Percentiles rank a stretch among this genome's conserved stretches.
Evolutionary conservation across 768 basidiomycete genomes (phyloP).

Genomic region (Boletus huronensis): DNA sequence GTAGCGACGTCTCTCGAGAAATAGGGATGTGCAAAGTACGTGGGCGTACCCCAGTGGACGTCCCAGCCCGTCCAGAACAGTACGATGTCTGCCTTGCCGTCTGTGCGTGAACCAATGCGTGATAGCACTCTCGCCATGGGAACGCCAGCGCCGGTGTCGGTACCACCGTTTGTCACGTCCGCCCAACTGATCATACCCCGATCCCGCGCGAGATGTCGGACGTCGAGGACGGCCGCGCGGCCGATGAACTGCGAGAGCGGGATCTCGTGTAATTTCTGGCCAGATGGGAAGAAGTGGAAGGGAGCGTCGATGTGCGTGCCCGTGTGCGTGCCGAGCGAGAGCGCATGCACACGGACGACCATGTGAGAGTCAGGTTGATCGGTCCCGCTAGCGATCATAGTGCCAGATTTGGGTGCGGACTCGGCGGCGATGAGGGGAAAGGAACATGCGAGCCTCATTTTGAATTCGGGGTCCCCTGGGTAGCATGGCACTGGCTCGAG

Average conservation of each 20-base stretch:
- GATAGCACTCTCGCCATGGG: background rate
- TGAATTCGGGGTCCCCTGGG: slow-evolving; percentile 27
- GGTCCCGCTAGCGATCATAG: slow-evolving; percentile 19
- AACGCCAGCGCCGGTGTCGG: background rate
- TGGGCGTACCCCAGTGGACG: slow-evolving; percentile 43
- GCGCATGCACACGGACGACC: slow-evolving; percentile 27
- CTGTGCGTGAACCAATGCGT: slow-evolving; percentile 22
- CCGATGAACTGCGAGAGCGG: slow-evolving; percentile 52
- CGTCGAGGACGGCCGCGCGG: slow-evolving; percentile 53
- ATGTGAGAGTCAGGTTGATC: slow-evolving; percentile 1
- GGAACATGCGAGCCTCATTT: slow-evolving; percentile 20
- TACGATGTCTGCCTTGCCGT: slow-evolving; percentile 38
- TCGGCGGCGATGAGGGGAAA: slow-evolving; percentile 5
- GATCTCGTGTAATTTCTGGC: slow-evolving; percentile 56
- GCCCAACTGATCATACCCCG: slow-evolving; percentile 56
- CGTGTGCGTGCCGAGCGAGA: slow-evolving; percentile 64
- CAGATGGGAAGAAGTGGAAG: slow-evolving; percentile 61
- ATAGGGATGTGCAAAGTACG: slow-evolving; percentile 64
- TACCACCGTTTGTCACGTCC: slow-evolving; percentile 6
- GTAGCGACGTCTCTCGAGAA: slow-evolving; percentile 52
- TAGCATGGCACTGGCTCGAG: slow-evolving; percentile 24
- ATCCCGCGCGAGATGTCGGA: slow-evolving; percentile 39
- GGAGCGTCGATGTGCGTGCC: slow-evolving; percentile 83
- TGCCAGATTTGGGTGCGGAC: background rate
- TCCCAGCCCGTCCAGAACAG: slow-evolving; percentile 72